Percentiles rank a stretch among this genome's conserved stretches.
Conservation (phyloP, 768 basidiomycete species). For the Boletus barrowsii region DNA sequence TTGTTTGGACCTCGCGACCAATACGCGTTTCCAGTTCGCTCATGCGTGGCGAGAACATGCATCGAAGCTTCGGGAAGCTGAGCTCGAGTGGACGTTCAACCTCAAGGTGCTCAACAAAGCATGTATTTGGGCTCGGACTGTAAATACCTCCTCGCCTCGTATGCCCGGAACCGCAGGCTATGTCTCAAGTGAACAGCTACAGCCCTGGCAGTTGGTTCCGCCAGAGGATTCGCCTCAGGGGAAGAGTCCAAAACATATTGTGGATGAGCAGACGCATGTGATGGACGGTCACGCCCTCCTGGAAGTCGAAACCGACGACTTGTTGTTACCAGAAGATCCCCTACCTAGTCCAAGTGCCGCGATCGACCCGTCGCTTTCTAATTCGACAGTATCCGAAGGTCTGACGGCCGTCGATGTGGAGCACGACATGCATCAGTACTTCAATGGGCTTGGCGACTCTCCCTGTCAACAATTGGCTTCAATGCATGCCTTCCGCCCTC, state of each 20-base stretch:
- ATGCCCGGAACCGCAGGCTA: conserved; percentile 5
- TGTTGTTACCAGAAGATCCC: background rate
- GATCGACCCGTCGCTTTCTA: background rate
- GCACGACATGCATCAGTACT: conserved; percentile 26
- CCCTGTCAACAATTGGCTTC: background rate
- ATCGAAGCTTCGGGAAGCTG: conserved; percentile 9
- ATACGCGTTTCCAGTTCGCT: conserved; percentile 26
- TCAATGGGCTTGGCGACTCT: conserved; percentile 26
- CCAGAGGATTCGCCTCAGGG: background rate
- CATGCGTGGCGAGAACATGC: conserved; percentile 16
- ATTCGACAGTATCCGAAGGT: background rate
- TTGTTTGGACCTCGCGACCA: conserved; percentile 11
- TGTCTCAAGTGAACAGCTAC: conserved; percentile 8
- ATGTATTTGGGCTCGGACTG: conserved; percentile 1
- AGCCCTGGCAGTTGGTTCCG: conserved; percentile 14
- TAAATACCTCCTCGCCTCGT: background rate
- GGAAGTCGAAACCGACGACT: background rate
- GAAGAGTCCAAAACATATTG: background rate
- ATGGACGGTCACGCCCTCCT: background rate
- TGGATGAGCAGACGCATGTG: background rate
- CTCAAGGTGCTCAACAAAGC: background rate
- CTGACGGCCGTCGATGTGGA: conserved; percentile 10
- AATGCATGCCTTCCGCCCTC: conserved; percentile 10
- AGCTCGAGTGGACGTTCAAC: conserved; percentile 3
- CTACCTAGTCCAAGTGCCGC: background rate